Evolutionary conservation across 2,329 filamentous ascomycete genomes (phyloP), one percentile per base, ranked within the genome.

Genomic region (Plenodomus tracheiphilus): DNA sequence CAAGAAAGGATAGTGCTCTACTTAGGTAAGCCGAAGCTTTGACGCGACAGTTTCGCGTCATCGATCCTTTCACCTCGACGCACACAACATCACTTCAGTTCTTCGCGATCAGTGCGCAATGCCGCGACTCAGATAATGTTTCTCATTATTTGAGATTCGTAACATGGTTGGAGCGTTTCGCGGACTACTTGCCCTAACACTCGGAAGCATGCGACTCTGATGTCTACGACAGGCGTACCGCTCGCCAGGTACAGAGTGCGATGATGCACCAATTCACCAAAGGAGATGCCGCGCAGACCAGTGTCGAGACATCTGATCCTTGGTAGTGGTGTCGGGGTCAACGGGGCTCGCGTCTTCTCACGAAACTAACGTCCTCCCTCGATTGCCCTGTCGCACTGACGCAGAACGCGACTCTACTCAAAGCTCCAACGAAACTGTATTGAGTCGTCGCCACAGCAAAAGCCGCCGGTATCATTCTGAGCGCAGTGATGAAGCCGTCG

Each of bases 321-420:
- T 32, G 4, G 6, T 32, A 4, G 6, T 10, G 28, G 28, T 15
- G 13, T 32, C 6, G 3, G 6, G 5, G 37, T 8, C 20, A 22
- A 22, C 18, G 11, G 13, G 6, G 37, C 22, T 21, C 37, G 13
- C 17, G 32, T 46, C 50, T 47, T 56, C 55, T 51, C 51, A 21
- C 13, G 37, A 21, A 10, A 7, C 38, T 28, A 28, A 20, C 30
- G 20, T 43, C 20, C 13, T 17, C 35, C 40, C 18, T 19, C 37
- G 16, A 40, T 28, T 35, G 41, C 28, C 21, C 30, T 46, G 53
- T 56, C 22, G 49, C 40, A 61, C 58, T 54, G 49, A 56, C 44
- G 46, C 51, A 61, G 32, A 46, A 49, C 39, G 25, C 36, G 46
- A 45, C 46, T 44, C 36, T 38, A n/a, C 5, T 32, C 15, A 35